phyloP scores from a whole-genome alignment of 2,329 filamentous ascomycete genomes.

The Colletotrichum paranaense region DNA sequence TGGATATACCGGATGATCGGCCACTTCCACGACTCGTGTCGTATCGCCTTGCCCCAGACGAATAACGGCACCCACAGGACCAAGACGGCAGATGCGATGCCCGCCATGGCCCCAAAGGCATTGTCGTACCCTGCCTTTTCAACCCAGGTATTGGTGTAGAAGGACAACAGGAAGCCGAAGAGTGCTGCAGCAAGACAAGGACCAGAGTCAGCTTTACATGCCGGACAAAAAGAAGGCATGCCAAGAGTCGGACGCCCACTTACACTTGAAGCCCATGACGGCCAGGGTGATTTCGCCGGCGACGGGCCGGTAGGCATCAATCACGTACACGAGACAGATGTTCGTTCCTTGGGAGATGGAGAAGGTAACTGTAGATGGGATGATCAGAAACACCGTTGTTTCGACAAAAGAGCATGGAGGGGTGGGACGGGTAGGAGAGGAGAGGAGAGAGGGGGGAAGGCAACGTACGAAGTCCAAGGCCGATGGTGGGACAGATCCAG shows the following conservation, averaged over 20 bases:
- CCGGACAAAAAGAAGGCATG: neutral
- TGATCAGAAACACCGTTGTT: constrained; percentile 6
- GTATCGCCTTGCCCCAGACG: constrained; percentile 61
- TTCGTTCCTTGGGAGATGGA: constrained; percentile 67
- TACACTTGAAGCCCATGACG: constrained; percentile 65
- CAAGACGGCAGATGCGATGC: constrained; percentile 59
- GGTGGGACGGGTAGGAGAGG: too few species aligned
- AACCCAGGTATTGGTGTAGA: constrained; percentile 72
- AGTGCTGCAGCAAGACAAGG: constrained; percentile 46
- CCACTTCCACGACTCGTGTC: constrained; percentile 62
- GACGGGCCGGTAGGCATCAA: constrained; percentile 68
- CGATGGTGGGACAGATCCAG: constrained; percentile 68
- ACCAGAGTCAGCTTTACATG: constrained; percentile 21
- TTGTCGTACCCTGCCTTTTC: constrained; percentile 58
- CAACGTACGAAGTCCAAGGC: constrained; percentile 61
- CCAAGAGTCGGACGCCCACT: constrained; percentile 37
- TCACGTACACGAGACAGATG: constrained; percentile 66
- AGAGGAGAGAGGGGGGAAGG: too few species aligned
- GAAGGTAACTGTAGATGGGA: constrained; percentile 58
- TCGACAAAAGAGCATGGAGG: neutral
- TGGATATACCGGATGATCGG: constrained; percentile 55
- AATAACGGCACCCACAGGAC: constrained; percentile 62
- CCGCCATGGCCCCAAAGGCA: constrained; percentile 68
- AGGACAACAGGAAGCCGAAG: constrained; percentile 69
- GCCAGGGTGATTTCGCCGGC: constrained; percentile 66